Percentiles rank a stretch among this genome's conserved stretches.
Evolutionary conservation across 2,329 filamentous ascomycete species (phyloP).

Genomic region (Chlorencoelia australis): DNA sequence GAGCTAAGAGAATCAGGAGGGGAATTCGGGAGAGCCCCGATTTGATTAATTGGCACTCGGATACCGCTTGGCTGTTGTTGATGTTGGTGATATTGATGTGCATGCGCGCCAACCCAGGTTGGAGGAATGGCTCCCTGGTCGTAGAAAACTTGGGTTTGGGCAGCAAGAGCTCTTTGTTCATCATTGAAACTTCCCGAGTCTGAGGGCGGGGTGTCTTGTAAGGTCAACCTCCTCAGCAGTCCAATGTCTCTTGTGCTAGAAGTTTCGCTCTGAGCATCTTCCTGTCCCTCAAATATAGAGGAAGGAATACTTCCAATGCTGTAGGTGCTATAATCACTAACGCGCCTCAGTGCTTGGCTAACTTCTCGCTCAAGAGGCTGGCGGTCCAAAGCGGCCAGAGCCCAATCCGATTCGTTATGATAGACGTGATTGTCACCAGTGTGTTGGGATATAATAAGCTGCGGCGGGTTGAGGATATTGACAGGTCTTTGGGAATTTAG

Average conservation of each 20-base stretch:
- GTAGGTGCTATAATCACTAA: conserved; percentile 19
- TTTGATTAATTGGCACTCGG: conserved; percentile 17
- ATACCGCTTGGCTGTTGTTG: conserved; percentile 14
- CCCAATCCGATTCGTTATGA: conserved; percentile 5
- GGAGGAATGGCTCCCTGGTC: conserved; percentile 15
- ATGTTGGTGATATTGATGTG: conserved; percentile 5
- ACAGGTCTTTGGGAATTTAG: conserved; percentile 7
- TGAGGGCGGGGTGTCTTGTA: conserved; percentile 7
- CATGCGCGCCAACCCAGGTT: conserved; percentile 13
- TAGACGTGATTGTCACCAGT: conserved; percentile 7
- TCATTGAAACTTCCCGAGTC: conserved; percentile 5
- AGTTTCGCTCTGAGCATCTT: conserved; percentile 5
- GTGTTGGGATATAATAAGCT: conserved; percentile 10
- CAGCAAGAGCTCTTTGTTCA: conserved; percentile 3
- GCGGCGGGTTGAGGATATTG: conserved; percentile 1
- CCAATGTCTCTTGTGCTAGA: conserved; percentile 7
- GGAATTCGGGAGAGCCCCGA: conserved; percentile 10
- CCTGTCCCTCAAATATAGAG: conserved; percentile 8
- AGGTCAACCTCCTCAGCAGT: conserved; percentile 9
- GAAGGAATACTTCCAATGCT: conserved; percentile 19
- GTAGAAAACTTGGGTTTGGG: conserved; percentile 16
- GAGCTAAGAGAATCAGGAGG: conserved; percentile 15
- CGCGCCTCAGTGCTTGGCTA: conserved; percentile 22
- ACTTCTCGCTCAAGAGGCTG: conserved; percentile 23
- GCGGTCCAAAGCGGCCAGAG: conserved; percentile 1